phyloP scores from a whole-genome alignment of 2,329 filamentous ascomycete species.

The Fusarium decemcellulare region DNA sequence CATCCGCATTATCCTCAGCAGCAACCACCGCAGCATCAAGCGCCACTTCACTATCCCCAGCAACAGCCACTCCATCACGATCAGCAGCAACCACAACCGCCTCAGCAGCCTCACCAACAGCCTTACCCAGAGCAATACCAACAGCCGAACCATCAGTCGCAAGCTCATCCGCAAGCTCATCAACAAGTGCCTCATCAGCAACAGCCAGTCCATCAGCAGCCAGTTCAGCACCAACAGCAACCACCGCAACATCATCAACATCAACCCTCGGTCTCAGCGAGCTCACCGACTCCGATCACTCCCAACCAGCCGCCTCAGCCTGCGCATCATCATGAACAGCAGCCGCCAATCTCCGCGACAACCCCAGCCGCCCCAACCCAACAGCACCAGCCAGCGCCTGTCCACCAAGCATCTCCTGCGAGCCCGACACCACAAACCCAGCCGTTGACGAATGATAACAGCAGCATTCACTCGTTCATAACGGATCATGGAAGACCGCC shows the following conservation, averaged over 20 bases:
- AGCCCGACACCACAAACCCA: conserved; percentile 13
- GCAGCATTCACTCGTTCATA: conserved; percentile 13
- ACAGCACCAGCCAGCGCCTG: neutral
- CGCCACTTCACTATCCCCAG: neutral
- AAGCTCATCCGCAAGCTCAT: neutral
- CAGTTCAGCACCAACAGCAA: conserved; percentile 3
- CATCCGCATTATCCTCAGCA: conserved; percentile 12
- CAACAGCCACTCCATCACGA: neutral
- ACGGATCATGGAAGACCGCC: conserved; percentile 15
- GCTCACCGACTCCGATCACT: neutral
- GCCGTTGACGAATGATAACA: conserved; percentile 13
- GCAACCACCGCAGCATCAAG: conserved; percentile 3
- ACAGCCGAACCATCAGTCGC: neutral
- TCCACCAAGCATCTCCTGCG: conserved; percentile 2
- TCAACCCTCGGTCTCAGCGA: neutral
- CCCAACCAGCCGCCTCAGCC: neutral
- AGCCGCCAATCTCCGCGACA: neutral
- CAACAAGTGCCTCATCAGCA: neutral
- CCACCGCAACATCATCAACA: conserved; percentile 2
- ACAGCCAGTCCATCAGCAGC: neutral
- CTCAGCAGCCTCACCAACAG: conserved; percentile 1
- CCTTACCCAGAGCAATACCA: neutral
- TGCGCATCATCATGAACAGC: conserved; percentile 2
- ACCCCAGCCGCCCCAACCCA: neutral
- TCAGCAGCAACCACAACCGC: neutral